phyloP scores from a whole-genome alignment of 1,284 basidiomycete genomes.

The Microbotryum saponariae region DNA sequence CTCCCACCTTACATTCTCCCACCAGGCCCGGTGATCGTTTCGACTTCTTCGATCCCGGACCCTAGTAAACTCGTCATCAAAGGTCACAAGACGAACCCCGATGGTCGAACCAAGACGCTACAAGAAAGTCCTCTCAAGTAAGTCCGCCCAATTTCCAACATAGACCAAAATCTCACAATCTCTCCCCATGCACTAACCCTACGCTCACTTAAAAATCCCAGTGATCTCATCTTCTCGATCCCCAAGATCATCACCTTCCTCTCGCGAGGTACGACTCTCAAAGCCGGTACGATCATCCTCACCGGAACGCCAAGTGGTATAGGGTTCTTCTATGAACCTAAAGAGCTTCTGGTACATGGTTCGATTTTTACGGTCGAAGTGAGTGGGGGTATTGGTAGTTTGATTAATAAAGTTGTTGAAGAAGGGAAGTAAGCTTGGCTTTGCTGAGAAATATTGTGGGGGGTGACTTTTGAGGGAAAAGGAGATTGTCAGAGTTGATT shows the following conservation, averaged over 20 bases:
- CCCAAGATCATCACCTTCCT: slow-evolving; percentile 43
- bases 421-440: slow-evolving; percentile 34
- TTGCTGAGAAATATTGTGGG: no score
- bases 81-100: slow-evolving; percentile 38
- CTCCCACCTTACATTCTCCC: background rate
- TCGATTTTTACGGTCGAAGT: slow-evolving; percentile 44
- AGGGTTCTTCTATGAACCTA: slow-evolving; percentile 40
- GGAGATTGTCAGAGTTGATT: no score
- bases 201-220: slow-evolving; percentile 10
- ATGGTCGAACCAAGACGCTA: slow-evolving; percentile 30
- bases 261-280: slow-evolving; percentile 34
- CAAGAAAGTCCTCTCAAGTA: slow-evolving; percentile 41
- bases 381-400: slow-evolving; percentile 43
- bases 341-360: slow-evolving; percentile 39
- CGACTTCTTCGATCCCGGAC: slow-evolving; percentile 31
- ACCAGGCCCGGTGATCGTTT: slow-evolving; percentile 16
- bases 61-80: slow-evolving; percentile 36
- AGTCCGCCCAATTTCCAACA: slow-evolving; percentile 9
- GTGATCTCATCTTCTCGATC: slow-evolving; percentile 44
- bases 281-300: slow-evolving; percentile 33
- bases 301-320: slow-evolving; percentile 43
- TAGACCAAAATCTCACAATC: no score
- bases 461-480: no score
- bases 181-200: no score
- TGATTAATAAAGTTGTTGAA: slow-evolving; percentile 44